Evolutionary conservation across 768 basidiomycete species (phyloP), one percentile per base, ranked within the genome.

Genomic region (Pleurotus ostreatus): DNA sequence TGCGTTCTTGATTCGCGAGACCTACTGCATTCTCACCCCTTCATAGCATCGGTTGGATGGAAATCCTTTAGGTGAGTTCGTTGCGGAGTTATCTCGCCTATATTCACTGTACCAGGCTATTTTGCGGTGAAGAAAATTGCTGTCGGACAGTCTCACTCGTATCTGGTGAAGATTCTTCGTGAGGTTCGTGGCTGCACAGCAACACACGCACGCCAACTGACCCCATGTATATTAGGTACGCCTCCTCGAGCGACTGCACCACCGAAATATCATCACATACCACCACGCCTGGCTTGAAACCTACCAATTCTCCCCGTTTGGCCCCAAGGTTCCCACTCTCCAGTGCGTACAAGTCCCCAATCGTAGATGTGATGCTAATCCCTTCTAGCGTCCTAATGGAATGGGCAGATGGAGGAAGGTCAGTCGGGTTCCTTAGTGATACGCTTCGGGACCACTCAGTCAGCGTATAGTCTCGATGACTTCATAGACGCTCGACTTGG

Each of bases 81-180:
- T 44, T 30, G 52, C 37, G 5, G 46, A 23, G 41, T 55, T 9
- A 11, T 46, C 20, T 8, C 11, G 6, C 23, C 1, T 12, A 18
- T 20, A 15, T 39, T 53, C 37, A 53, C 26, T 53, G 12, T 20
- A n/a, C 5, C 15, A 82, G 90, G 90, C 25, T 87, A 86, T 61
- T 97, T 95, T 68, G 95, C 95, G 0, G 90, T 97, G 46, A 98
- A 98, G 74, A 98, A 97, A 69, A 93, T 98, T 18, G 94, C 96
- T 0, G 90, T 98, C 0, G 94, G 94, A 47, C 84, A 92, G 65
- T 95, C 92, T 0, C 89, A 93, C 61, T 78, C 85, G 2, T 95
- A 95, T 72, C 76, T 96, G 5, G 71, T 94, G 40, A 86, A 85
- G 48, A 94, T 91, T 55, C 74, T 95, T 39, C 83, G 84, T 44